Base-by-base conservation (phyloP, 306 rosid species). In the Canavalia ensiformis region DNA sequence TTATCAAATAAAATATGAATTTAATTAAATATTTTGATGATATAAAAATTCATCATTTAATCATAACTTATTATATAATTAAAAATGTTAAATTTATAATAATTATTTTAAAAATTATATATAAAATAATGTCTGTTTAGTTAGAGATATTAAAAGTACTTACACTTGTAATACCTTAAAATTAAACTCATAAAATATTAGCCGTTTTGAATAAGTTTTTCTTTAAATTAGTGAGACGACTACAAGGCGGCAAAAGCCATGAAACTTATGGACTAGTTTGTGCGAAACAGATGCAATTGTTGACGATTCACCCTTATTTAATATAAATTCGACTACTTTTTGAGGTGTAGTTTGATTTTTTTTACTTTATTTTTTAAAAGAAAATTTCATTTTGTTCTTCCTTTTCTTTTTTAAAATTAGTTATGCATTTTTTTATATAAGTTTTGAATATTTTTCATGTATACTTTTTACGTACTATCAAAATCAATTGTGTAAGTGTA, bases 161-260 rank as follows among this genome's bases (percentile, higher is more conserved):
- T 18, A 18, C 25, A 18, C 25, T 18, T 18, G 25, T 18, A 18
- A 18, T 18, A 18, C 25, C 25, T 18, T 18, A 18, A 18, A 18
- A 18, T 18, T 18, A 18, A 18, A 18, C 25, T 18, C 25, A 18
- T 18, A 18, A 18, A 18, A 52, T 58, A 57, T 35, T 64, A 33
- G 49, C 47, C 41, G 8, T 80, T 69, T 80, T 68, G 71, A 55
- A 62, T 31, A 62, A 74, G 45, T 79, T 76, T 73, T 31, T 50
- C 56, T 18, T 18, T 57, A 41, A 30, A 18, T 72, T 39, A 58
- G 57, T 42, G 58, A 33, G 3, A 77, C 42, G 55, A 65, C 80
- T 56, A 49, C 4, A 37, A 28, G 77, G 77, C 77, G 60, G 62
- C 76, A 76, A 85, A 85, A 54, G 39, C 67, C 41, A 76, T 64